phyloP scores from a whole-genome alignment of 1,284 basidiomycete genomes.

The Waitea zeae region DNA sequence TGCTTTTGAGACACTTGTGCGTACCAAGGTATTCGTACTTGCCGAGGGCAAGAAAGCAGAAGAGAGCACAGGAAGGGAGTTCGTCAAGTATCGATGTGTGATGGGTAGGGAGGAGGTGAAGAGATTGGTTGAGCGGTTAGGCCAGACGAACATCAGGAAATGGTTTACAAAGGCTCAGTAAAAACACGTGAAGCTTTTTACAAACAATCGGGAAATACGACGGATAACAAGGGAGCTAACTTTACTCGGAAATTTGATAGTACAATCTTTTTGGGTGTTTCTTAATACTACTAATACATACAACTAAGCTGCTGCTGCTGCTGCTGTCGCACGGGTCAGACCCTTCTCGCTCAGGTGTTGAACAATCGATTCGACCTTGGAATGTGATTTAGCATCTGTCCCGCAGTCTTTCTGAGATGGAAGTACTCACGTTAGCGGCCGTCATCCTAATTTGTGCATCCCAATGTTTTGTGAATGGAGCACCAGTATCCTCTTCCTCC shows the following conservation, averaged over 20 bases:
- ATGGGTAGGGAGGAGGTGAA: constrained; percentile 41
- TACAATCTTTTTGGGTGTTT: too few species aligned
- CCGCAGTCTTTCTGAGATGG: neutral
- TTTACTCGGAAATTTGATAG: too few species aligned
- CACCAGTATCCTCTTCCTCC: constrained; percentile 72
- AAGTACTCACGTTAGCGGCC: constrained; percentile 60
- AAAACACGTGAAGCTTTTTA: too few species aligned
- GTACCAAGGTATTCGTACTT: constrained; percentile 31
- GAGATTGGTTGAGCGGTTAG: constrained; percentile 42
- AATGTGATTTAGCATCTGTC: constrained; percentile 26
- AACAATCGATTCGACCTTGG: constrained; percentile 70
- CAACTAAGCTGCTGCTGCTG: too few species aligned
- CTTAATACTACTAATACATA: too few species aligned
- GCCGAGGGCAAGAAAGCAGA: constrained; percentile 25
- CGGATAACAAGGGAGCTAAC: too few species aligned
- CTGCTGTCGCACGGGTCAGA: constrained; percentile 25
- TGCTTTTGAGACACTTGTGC: constrained; percentile 25
- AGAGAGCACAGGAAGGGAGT: constrained; percentile 37
- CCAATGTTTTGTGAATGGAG: constrained; percentile 82
- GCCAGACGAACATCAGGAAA: constrained; percentile 55
- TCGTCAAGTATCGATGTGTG: constrained; percentile 45
- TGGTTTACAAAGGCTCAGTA: constrained; percentile 56
- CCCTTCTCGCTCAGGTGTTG: constrained; percentile 60
- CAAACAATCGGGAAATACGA: too few species aligned
- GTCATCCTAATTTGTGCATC: constrained; percentile 78